Evolutionary conservation across 2,329 filamentous ascomycete species (phyloP).

Genomic region (Tolypocladium ovalisporum): DNA sequence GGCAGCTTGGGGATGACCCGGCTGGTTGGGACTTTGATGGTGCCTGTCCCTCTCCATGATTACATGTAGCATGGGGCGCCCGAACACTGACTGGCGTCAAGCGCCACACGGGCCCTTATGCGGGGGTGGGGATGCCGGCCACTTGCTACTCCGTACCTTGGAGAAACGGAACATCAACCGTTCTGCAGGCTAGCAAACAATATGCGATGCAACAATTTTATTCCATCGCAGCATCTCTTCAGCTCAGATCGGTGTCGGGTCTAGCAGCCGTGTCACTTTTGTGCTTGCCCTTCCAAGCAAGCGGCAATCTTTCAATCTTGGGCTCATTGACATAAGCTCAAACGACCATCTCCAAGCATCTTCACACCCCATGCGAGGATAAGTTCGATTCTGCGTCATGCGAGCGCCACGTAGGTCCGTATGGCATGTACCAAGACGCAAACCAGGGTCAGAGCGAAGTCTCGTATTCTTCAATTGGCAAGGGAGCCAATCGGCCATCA

Average conservation of each 20-base stretch:
- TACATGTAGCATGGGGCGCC: neutral
- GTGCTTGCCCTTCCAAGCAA: neutral
- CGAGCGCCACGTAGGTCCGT: neutral
- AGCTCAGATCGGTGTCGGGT: too few species aligned
- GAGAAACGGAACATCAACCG: too few species aligned
- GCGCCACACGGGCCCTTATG: neutral
- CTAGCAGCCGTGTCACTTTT: neutral
- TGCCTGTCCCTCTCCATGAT: neutral
- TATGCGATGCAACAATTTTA: neutral
- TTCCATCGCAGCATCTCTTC: neutral
- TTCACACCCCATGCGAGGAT: neutral
- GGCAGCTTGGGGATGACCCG: neutral
- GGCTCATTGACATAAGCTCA: neutral
- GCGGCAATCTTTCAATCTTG: neutral
- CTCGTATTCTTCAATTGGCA: neutral
- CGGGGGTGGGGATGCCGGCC: neutral
- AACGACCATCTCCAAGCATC: too few species aligned
- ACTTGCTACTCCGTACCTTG: neutral
- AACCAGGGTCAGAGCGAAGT: neutral
- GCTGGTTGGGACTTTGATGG: too few species aligned
- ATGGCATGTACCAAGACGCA: neutral
- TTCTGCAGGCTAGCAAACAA: neutral
- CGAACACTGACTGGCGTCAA: neutral
- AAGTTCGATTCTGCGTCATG: neutral
- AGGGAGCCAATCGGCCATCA: neutral